Evolutionary conservation across 352 stramenopile species (phyloP), one percentile per base, ranked within the genome.

Genomic region (Phytophthora crassamura): DNA sequence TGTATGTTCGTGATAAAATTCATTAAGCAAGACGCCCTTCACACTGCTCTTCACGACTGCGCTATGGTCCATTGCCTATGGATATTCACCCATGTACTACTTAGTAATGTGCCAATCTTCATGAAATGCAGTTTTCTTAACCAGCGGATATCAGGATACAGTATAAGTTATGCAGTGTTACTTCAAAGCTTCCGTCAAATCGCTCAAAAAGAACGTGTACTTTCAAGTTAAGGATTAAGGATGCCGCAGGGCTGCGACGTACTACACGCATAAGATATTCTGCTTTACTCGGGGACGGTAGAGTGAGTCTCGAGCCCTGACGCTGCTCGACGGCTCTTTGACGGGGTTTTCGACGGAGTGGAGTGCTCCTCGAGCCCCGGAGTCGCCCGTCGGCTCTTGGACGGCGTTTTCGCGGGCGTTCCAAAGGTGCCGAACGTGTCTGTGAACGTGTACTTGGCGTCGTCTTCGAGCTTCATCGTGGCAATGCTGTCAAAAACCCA

Each of bases 401-500:
- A 51, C 36, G 51, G 42, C 14, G 54, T 66, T 38, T 66, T 62
- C 1, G 58, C 47, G 5, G 49, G 51, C 9, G 55, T 58, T n/a
- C n/a, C n/a, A n/a, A n/a, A n/a, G n/a, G n/a, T n/a, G n/a, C 56
- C 60, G 8, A 60, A 46, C 0, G 48, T 16, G 2, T 58, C 58
- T 15, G 57, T 36, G 32, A 60, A 61, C 14, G 55, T 64, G 48
- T 83, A 81, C 11, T 73, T 72, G 0, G 55, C 43, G 18, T 88
- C 72, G 30, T 89, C 80, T 53, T 77, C 67, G 4, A 93, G 61
- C 40, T 82, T 79, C 80, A 93, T 82, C 0, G 67, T 64, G 1
- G 78, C 78, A 53, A 93, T 93, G 67, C 84, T 90, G 61, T 93
- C 84, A 55, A 91, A 93, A 7, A 91, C 71, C 84, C 84, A 93